phyloP scores from a whole-genome alignment of 2,329 filamentous ascomycete species.

The Cladosporium sphaerospermum region DNA sequence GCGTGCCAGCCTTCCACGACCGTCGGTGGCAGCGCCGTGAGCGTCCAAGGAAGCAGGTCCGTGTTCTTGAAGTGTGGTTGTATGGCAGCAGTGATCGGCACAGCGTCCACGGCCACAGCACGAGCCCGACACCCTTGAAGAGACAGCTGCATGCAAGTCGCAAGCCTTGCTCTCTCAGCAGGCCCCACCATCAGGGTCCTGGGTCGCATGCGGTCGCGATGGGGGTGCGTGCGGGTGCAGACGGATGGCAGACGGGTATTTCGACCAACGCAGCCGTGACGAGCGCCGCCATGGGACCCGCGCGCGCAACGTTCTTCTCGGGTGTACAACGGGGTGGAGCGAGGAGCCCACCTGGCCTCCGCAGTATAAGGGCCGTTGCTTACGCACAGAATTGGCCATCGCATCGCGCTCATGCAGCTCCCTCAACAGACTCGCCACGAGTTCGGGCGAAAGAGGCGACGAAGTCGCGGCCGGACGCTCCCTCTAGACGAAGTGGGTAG shows the following conservation, averaged over 20 bases:
- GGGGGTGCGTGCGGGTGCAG: conserved; percentile 5
- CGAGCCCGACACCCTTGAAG: too few relatives aligned
- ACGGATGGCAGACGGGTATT: background rate
- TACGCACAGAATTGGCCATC: conserved; percentile 3
- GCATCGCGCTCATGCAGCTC: conserved; percentile 5
- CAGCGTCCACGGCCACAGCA: background rate
- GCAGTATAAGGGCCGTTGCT: conserved; percentile 3
- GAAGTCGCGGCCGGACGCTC: background rate
- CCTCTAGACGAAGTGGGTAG: conserved; percentile 7
- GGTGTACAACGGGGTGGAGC: conserved; percentile 7
- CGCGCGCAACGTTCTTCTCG: background rate
- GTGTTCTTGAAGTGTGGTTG: background rate
- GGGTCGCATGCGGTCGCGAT: background rate
- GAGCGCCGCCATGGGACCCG: conserved; percentile 7
- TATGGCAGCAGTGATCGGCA: conserved; percentile 9
- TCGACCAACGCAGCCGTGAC: conserved; percentile 5
- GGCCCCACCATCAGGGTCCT: background rate
- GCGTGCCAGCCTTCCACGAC: background rate
- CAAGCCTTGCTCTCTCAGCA: background rate
- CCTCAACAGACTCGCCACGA: conserved; percentile 7
- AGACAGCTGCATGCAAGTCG: conserved; percentile 3
- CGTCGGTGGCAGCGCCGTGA: background rate
- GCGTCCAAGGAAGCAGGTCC: background rate
- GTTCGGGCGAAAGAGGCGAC: conserved; percentile 4
- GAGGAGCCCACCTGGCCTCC: conserved; percentile 3